Conservation (phyloP, 192 early-diverging fungal species). For the Allomyces javanicus region DNA sequence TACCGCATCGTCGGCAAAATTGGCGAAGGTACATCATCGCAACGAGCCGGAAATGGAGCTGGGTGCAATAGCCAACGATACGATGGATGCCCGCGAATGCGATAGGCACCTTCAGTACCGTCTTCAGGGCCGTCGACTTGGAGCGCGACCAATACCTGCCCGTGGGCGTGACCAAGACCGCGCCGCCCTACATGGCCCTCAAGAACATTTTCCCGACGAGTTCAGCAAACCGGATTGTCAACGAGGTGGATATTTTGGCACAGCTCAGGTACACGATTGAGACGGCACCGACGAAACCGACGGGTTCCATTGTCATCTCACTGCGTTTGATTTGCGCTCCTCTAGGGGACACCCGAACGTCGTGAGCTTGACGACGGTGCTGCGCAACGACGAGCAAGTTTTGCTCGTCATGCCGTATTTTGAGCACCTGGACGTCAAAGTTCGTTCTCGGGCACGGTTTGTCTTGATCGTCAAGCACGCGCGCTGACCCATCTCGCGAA, state of each 20-base stretch:
- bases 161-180: slow-evolving; percentile 6
- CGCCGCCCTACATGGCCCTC: slow-evolving; percentile 40
- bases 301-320: background rate
- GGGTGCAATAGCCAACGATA: background rate
- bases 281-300: slow-evolving; percentile 1
- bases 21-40: slow-evolving; percentile 39
- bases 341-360: slow-evolving; percentile 46
- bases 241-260: slow-evolving; percentile 60
- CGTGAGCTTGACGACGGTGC: slow-evolving; percentile 54
- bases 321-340: slow-evolving; percentile 1
- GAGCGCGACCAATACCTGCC: slow-evolving; percentile 33
- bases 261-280: slow-evolving; percentile 24
- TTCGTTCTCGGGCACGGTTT: too few relatives aligned
- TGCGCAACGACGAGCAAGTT: slow-evolving; percentile 63
- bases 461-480: background rate
- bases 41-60: background rate
- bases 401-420: slow-evolving; percentile 68
- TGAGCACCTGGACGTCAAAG: slow-evolving; percentile 52
- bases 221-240: slow-evolving; percentile 54
- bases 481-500: background rate
- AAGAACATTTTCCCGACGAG: slow-evolving; percentile 76
- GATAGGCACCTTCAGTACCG: slow-evolving; percentile 71
- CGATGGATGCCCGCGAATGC: too few relatives aligned
- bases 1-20: slow-evolving; percentile 57
- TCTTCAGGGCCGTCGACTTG: slow-evolving; percentile 75